Percentiles rank a stretch among this genome's conserved stretches.
phyloP scores from a whole-genome alignment of 139 green algal species.

The Marvania coccoides region DNA sequence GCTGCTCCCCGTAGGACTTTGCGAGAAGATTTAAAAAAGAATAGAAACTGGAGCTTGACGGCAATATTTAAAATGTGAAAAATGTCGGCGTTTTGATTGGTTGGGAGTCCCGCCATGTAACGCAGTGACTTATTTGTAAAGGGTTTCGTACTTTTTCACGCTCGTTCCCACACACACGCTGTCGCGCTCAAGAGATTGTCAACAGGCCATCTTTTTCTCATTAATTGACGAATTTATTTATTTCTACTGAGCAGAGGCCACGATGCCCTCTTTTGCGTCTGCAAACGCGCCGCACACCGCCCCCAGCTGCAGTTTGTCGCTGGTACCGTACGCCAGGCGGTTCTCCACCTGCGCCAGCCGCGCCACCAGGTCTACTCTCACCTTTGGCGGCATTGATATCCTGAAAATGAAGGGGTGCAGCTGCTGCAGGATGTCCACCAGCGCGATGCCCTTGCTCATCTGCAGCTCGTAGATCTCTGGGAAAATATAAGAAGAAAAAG shows the following conservation, averaged over 20 bases:
- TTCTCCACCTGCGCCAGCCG: slow-evolving; percentile 82
- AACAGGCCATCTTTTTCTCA: no score
- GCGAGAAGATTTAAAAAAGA: neutral
- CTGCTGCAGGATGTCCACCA: slow-evolving; percentile 87
- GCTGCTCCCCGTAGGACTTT: neutral
- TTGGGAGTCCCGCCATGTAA: no score
- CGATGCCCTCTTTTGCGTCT: slow-evolving; percentile 60
- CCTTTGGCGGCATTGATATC: slow-evolving; percentile 58
- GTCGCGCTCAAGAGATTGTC: no score
- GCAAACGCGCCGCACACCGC: slow-evolving; percentile 72
- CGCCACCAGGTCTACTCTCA: slow-evolving; percentile 63
- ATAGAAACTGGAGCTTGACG: no score
- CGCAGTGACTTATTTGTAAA: no score
- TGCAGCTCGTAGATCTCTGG: slow-evolving; percentile 58
- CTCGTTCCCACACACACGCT: no score
- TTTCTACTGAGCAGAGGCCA: slow-evolving; percentile 33
- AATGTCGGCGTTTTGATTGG: no score
- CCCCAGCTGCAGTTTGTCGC: slow-evolving; percentile 82
- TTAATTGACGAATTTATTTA: no score
- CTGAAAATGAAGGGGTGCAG: slow-evolving; percentile 79
- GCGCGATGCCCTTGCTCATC: slow-evolving; percentile 69
- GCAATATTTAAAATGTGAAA: no score
- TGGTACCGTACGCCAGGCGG: slow-evolving; percentile 71
- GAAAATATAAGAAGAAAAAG: neutral
- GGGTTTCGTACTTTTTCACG: no score